Evolutionary conservation across 2,329 filamentous ascomycete species (phyloP), one percentile per base, ranked within the genome.

Genomic region (Exserohilum turcica): DNA sequence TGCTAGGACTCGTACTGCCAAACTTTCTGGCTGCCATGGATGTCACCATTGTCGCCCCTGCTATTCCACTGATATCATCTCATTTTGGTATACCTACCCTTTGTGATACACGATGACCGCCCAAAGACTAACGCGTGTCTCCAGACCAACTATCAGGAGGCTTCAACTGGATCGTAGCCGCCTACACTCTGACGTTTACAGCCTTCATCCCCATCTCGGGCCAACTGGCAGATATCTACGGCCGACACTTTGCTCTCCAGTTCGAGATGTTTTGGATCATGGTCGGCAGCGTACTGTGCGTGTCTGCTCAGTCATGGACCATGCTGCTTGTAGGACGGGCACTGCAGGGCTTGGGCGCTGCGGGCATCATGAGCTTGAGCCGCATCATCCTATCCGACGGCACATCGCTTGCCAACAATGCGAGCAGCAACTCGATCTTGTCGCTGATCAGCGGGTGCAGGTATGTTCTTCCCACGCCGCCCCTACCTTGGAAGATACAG

Each of bases 341-440:
- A 0, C 71, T 89, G 1, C 86, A 89, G 65, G 86, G 86, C 9
- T 66, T 86, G 1, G 82, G 83, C 4, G 82, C 83, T 28, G 83
- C 86, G 0, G 87, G 86, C 0, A 76, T 89, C 13, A 80, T 82
- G 59, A 85, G 86, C 31, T 74, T 84, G 29, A 82, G 85, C 27
- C 81, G 83, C 38, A 82, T 85, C 6, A 80, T 89, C n/a, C 76
- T 90, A 10, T 83, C 86, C 0, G 86, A 89, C 63, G 83, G 83
- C 52, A 85, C 89, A 5, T 82, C 81, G 0, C 70, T 77, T 90
- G 92, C 68, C 87, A 87, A 75, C 84, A 92, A 57, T 79, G 96
- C 52, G 84, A 87, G 66, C 88, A 93, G 64, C 80, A 82, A 60
- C 67, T 83, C 43, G 78, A 86, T n/a, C 73, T 95, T 90, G 57